These are phyloP conservation scores for Phytophthora meadii DNA, from an alignment of 352 stramenopile genomes.

Conservation along the genomic window DNA sequence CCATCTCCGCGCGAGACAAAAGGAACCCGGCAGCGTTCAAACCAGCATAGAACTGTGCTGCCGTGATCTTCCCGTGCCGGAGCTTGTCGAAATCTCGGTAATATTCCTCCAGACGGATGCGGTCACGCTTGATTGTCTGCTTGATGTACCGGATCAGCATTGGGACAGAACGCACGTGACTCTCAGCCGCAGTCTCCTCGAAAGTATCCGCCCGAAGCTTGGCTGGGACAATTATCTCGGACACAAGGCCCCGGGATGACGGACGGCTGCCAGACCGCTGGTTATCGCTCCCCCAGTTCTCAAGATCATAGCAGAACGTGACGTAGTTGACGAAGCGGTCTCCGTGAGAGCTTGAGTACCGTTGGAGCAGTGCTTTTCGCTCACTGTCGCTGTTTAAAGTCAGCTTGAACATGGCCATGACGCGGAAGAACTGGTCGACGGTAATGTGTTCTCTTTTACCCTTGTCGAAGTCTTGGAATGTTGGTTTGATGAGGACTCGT, in stretches of 20 bases:
- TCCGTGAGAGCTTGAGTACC: constrained; percentile 74
- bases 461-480: constrained; percentile 87
- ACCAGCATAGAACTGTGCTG: constrained; percentile 67
- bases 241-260: constrained; percentile 51
- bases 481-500: constrained; percentile 77
- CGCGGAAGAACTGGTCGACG: constrained; percentile 82
- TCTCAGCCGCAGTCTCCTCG: constrained; percentile 38
- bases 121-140: constrained; percentile 80
- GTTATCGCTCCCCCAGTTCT: constrained; percentile 56
- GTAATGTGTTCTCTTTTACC: constrained; percentile 79
- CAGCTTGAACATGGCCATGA: constrained; percentile 84
- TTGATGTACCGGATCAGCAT: constrained; percentile 87
- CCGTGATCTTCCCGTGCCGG: constrained; percentile 78
- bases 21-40: constrained; percentile 64
- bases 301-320: constrained; percentile 84
- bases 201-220: constrained; percentile 51
- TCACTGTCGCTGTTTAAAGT: constrained; percentile 57
- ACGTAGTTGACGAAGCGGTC: constrained; percentile 87
- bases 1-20: constrained; percentile 65
- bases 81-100: constrained; percentile 89
- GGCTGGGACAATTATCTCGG: constrained; percentile 66
- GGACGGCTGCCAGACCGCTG: constrained; percentile 38
- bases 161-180: constrained; percentile 53
- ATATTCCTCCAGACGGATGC: constrained; percentile 83
- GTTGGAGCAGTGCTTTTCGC: constrained; percentile 62